Evolutionary conservation across 805 yeast species (phyloP), one percentile per base, ranked within the genome.

Genomic region (Myxozyma neotropica): DNA sequence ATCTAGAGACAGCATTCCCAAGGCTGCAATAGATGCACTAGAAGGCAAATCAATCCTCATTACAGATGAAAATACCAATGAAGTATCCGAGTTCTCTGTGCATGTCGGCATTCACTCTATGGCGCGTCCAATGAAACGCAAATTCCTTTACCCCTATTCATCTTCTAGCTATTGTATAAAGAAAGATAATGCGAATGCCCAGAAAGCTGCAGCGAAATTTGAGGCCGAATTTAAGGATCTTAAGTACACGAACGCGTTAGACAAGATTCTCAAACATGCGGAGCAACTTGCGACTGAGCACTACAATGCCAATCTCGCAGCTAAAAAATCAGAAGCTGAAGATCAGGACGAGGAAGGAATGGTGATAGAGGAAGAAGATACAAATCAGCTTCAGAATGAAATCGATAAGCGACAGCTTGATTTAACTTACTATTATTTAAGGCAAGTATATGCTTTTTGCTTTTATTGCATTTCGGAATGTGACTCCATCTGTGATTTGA

Each of bases 371-470:
- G 66, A 63, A 17, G 63, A 61, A 36, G 45, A 42, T 24, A 50
- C 46, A 15, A 17, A 33, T 12, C 36, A 26, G 13, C 8, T 21
- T 13, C 42, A 47, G 26, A 6, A 3, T 31, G 36, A 52, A 29
- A 51, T 61, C 23, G 15, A 21, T 33, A 57, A 57, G 43, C 57
- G 62, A 53, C 51, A 56, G 38, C 55, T 57, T 12, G 66, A 63
- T 31, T 13, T 63, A 17, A 49, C 59, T 15, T 21, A 55, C 26
- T 54, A 45, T 13, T 64, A 64, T 42, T 58, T 64, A 17, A 52
- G 67, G 6, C 59, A 54, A 21, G 67, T 59, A 17, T 57, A 45
- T 36, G 53, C 65, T 12, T 63, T 60, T 26, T 63, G 66, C 27
- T 63, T 57, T 47, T 63, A 63, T 53, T 63, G 66, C 36, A 42